Evolutionary conservation across 768 basidiomycete species (phyloP).

Genomic region (Hemileccinum impolitum): DNA sequence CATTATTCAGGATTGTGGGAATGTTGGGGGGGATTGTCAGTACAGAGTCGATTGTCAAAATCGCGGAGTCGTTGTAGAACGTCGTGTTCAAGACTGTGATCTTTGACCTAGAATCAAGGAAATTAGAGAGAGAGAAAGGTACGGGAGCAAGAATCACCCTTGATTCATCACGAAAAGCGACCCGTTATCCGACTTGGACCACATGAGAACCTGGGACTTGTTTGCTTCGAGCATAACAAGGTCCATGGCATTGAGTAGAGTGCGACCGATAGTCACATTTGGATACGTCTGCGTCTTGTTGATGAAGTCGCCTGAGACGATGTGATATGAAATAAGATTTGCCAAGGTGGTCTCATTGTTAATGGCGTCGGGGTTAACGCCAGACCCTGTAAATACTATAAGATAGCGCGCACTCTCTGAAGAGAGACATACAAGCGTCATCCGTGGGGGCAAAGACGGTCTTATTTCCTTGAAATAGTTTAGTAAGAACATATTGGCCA

Average conservation of each 20-base stretch:
- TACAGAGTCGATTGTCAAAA: constrained; percentile 50
- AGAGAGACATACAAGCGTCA: constrained; percentile 44
- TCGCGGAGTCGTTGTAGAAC: constrained; percentile 36
- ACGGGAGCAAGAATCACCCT: constrained; percentile 28
- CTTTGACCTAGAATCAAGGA: constrained; percentile 24
- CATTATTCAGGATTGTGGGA: constrained; percentile 35
- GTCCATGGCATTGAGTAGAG: constrained; percentile 49
- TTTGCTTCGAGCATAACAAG: constrained; percentile 56
- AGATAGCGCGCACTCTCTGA: neutral
- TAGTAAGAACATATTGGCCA: constrained; percentile 42
- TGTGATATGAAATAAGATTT: constrained; percentile 54
- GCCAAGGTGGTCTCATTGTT: constrained; percentile 38
- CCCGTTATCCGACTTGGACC: constrained; percentile 38
- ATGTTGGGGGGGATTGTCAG: constrained; percentile 52
- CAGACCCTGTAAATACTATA: constrained; percentile 9
- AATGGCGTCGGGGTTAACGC: constrained; percentile 9
- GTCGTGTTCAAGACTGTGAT: constrained; percentile 39
- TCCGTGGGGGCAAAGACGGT: constrained; percentile 60
- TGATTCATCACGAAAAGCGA: constrained; percentile 49
- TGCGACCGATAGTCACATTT: constrained; percentile 60
- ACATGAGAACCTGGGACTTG: constrained; percentile 53
- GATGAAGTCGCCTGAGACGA: constrained; percentile 50
- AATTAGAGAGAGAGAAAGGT: neutral
- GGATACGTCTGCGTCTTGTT: constrained; percentile 45
- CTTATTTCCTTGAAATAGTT: constrained; percentile 42